phyloP scores from a whole-genome alignment of 2,329 filamentous ascomycete species.

The Neofusicoccum laricinum region DNA sequence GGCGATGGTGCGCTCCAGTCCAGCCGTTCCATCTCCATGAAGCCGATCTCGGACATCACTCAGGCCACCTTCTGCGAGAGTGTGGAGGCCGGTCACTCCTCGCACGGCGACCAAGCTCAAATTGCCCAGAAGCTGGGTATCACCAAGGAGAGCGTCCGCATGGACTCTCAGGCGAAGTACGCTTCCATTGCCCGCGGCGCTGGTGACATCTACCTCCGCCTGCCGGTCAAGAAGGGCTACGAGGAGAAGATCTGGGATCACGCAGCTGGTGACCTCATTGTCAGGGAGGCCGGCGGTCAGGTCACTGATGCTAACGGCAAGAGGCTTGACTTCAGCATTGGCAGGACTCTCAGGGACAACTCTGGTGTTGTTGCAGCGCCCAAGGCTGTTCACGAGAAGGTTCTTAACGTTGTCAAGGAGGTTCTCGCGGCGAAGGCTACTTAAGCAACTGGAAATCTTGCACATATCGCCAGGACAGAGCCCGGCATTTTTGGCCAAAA shows the following conservation, averaged over 20 bases:
- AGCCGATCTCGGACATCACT: slow-evolving; percentile 67
- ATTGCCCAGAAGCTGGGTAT: slow-evolving; percentile 86
- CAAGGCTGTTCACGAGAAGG: slow-evolving; percentile 67
- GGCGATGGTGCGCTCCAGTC: slow-evolving; percentile 53
- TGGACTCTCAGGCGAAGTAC: slow-evolving; percentile 99
- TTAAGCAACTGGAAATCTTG: slow-evolving; percentile 7
- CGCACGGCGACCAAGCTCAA: slow-evolving; percentile 80
- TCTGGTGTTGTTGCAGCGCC: slow-evolving; percentile 93
- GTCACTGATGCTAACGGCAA: slow-evolving; percentile 89
- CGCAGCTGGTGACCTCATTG: slow-evolving; percentile 90
- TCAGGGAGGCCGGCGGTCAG: slow-evolving; percentile 86
- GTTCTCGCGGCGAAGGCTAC: slow-evolving; percentile 58
- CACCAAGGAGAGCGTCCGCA: slow-evolving; percentile 81
- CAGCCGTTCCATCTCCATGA: slow-evolving; percentile 73
- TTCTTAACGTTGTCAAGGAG: slow-evolving; percentile 78
- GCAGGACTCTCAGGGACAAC: slow-evolving; percentile 82
- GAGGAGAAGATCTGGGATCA: slow-evolving; percentile 99
- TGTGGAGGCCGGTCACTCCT: slow-evolving; percentile 89
- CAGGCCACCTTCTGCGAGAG: slow-evolving; percentile 94
- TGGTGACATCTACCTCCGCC: slow-evolving; percentile 87
- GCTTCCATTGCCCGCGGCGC: slow-evolving; percentile 90
- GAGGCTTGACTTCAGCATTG: slow-evolving; percentile 79
- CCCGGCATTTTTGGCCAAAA: slow-evolving; percentile 2
- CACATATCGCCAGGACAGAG: background rate
- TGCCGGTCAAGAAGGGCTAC: slow-evolving; percentile 83